Evolutionary conservation across 2,329 filamentous ascomycete species (phyloP).

Genomic region (Penicillium sp.): DNA sequence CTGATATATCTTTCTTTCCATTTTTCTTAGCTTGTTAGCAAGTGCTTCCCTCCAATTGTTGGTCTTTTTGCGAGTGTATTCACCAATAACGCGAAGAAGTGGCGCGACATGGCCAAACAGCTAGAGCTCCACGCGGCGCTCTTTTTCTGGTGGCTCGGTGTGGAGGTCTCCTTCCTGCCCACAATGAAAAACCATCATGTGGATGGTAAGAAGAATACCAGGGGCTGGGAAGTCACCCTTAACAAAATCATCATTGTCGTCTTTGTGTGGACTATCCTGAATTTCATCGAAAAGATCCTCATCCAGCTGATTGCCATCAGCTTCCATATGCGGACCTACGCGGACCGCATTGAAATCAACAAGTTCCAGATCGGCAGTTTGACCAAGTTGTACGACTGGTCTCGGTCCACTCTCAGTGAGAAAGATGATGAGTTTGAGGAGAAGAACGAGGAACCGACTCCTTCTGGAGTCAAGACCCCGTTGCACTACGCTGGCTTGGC

Average conservation of each 20-base stretch:
- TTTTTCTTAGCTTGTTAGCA: constrained; percentile 56
- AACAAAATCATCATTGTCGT: constrained; percentile 84
- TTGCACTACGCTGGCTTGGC: constrained; percentile 67
- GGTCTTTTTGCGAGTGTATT: constrained; percentile 69
- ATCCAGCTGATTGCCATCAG: constrained; percentile 93
- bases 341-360: constrained; percentile 86
- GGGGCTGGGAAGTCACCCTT: constrained; percentile 71
- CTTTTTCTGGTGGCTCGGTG: constrained; percentile 88
- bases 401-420: constrained; percentile 59
- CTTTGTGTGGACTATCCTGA: constrained; percentile 77
- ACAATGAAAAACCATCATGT: constrained; percentile 69
- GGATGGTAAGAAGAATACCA: constrained; percentile 53
- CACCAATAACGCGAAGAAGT: constrained; percentile 88
- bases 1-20: background rate
- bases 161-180: constrained; percentile 81
- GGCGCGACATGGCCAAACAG: constrained; percentile 82
- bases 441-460: constrained; percentile 47
- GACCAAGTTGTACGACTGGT: constrained; percentile 64
- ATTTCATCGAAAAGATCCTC: constrained; percentile 87
- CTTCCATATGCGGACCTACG: constrained; percentile 88
- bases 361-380: constrained; percentile 78
- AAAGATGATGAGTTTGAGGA: constrained; percentile 73
- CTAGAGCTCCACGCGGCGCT: constrained; percentile 81
- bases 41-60: constrained; percentile 62
- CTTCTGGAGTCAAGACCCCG: constrained; percentile 70